Evolutionary conservation across 1,284 basidiomycete species (phyloP), one percentile per base, ranked within the genome.

Genomic region (Mycena sp.): DNA sequence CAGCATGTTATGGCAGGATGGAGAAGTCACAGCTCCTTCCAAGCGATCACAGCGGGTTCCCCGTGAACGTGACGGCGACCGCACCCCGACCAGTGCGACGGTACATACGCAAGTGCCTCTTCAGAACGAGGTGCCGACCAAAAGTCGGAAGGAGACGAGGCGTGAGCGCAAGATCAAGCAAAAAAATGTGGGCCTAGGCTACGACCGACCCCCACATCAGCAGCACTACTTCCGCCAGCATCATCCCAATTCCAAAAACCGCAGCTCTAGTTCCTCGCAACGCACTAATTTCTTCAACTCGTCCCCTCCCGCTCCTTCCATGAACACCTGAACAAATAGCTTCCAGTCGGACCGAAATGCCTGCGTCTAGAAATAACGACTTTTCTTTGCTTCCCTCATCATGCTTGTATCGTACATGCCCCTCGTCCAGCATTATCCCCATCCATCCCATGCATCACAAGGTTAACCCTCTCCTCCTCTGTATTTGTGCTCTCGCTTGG

Each of bases 171-270:
- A 85, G 75, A 80, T 83, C 71, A 87, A 88, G 75, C 79, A 83
- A 66, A 88, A 87, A 72, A 83, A 77, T 79, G 78, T 73, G 76
- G 78, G 57, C 40, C 48, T 67, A 73, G 64, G 73, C 71, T 69
- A 80, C 43, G 78, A 84, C 41, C 73, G 71, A 46, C 72, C 76
- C 48, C 74, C 74, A 43, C 77, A 79, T 38, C 76, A 79, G 44
- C 76, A 78, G 45, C 79, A 77, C 63, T 81, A 83, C 66, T 71
- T 77, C 38, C 85, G 86, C 64, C 80, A 84, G n/a, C 87, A 89
- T 70, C 87, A 89, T 71, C 88, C 90, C 19, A 92, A 92, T 71
- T 77, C 79, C 71, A 92, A 90, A 78, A 80, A 80, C 56, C 83
- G 90, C 43, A 81, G 85, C 64, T 81, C 84, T 43, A 80, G 82